These are phyloP conservation scores for Apiotrichum gamsii DNA, from an alignment of 1,284 basidiomycete genomes.

Conservation along the genomic window DNA sequence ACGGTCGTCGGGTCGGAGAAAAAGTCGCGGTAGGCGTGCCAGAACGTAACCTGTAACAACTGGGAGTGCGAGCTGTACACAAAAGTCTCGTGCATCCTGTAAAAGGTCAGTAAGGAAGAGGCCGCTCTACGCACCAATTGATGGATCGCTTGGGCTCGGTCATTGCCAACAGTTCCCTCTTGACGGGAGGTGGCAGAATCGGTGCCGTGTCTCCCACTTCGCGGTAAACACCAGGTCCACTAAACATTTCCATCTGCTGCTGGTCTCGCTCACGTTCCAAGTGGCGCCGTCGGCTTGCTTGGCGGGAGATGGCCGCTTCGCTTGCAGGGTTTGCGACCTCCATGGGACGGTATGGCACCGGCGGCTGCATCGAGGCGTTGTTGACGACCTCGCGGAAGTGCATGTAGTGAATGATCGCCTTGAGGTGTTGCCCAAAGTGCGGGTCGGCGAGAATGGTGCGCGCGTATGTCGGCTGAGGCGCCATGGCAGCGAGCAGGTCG, in stretches of 20 bases:
- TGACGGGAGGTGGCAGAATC: constrained; percentile 18
- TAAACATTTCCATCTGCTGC: constrained; percentile 25
- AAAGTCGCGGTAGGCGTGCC: constrained; percentile 45
- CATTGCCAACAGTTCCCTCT: constrained; percentile 32
- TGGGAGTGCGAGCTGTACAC: constrained; percentile 39
- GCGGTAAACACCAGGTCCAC: constrained; percentile 19
- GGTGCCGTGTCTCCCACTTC: constrained; percentile 36
- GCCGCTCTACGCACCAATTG: constrained; percentile 28
- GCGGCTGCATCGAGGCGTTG: constrained; percentile 18
- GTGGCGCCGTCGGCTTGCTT: constrained; percentile 21
- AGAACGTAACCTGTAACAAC: constrained; percentile 44
- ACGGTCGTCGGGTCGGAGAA: constrained; percentile 33
- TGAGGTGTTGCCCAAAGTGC: constrained; percentile 28
- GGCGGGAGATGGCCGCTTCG: constrained; percentile 17
- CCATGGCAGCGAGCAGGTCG: constrained; percentile 36
- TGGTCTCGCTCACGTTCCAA: constrained; percentile 31
- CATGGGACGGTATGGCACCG: constrained; percentile 10
- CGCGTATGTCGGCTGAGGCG: constrained; percentile 20
- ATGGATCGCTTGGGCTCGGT: constrained; percentile 39
- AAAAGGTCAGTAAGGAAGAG: neutral
- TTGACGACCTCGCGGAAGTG: constrained; percentile 20
- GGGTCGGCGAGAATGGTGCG: constrained; percentile 26
- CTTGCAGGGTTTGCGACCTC: constrained; percentile 36
- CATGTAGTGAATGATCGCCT: constrained; percentile 27
- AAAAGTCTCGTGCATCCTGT: constrained; percentile 47